Conservation (phyloP, 2,329 filamentous ascomycete genomes). For the Gyromitra esculenta region DNA sequence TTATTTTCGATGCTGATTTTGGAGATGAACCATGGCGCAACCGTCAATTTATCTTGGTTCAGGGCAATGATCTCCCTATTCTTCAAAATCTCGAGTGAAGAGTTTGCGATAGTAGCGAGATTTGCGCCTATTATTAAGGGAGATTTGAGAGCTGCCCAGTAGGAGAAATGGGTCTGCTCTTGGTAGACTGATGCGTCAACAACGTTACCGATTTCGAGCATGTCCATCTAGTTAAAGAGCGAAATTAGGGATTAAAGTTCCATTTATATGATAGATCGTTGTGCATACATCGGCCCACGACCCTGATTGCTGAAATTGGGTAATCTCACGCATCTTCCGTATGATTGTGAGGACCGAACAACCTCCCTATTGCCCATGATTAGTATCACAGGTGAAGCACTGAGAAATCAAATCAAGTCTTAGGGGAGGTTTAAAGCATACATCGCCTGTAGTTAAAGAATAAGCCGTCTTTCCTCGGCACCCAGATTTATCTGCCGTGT, state of each 20-base stretch:
- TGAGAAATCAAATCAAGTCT: background rate
- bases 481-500: slow-evolving; percentile 58
- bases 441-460: slow-evolving; percentile 58
- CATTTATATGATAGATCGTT: background rate
- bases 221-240: slow-evolving; percentile 60
- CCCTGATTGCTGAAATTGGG: slow-evolving; percentile 58
- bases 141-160: slow-evolving; percentile 64
- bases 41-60: slow-evolving; percentile 60
- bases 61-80: slow-evolving; percentile 63
- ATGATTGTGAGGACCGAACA: slow-evolving; percentile 58
- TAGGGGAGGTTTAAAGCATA: background rate
- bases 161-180: slow-evolving; percentile 63
- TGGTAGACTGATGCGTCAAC: slow-evolving; percentile 57
- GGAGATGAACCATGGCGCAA: slow-evolving; percentile 57
- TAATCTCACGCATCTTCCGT: slow-evolving; percentile 59
- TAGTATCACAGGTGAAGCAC: background rate
- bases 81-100: slow-evolving; percentile 61
- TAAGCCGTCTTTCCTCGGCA: slow-evolving; percentile 60
- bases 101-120: slow-evolving; percentile 59
- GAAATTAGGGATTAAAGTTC: background rate
- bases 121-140: slow-evolving; percentile 63
- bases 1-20: slow-evolving; percentile 56
- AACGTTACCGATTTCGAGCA: slow-evolving; percentile 62
- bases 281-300: slow-evolving; percentile 54
- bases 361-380: slow-evolving; percentile 45